Conservation (phyloP, 2,329 filamentous ascomycete genomes). For the Hawksworthiomyces lignivorus region DNA sequence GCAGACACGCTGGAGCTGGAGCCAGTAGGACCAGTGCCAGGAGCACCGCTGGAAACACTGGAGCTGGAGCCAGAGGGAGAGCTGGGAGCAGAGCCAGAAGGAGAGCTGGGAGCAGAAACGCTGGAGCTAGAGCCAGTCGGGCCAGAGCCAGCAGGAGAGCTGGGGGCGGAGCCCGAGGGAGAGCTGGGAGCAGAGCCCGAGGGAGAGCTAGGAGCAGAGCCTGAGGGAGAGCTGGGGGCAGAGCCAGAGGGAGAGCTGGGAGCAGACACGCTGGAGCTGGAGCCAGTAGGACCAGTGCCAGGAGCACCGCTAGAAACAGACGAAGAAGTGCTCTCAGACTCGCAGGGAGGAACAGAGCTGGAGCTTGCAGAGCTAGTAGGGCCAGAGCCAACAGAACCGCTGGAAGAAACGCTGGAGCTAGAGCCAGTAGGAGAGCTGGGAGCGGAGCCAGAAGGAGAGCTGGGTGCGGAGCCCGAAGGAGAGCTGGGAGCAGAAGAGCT, state of each 20-base stretch:
- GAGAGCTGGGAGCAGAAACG: background rate
- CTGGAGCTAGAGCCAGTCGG: background rate
- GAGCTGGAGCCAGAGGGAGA: conserved; percentile 16
- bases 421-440: background rate
- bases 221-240: background rate
- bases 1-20: background rate
- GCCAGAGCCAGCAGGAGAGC: background rate
- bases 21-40: background rate
- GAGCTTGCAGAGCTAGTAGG: background rate
- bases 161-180: background rate
- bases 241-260: no score
- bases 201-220: background rate
- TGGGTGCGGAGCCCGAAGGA: background rate
- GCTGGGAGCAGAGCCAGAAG: conserved; percentile 10
- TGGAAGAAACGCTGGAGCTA: background rate
- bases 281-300: no score
- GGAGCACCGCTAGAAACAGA: background rate
- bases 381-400: background rate
- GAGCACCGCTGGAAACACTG: no score
- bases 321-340: no score
- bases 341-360: background rate
- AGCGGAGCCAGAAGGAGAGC: background rate
- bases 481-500: background rate
- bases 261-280: no score
- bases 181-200: background rate